phyloP scores from a whole-genome alignment of 768 basidiomycete species.

The Lactifluus volemus region DNA sequence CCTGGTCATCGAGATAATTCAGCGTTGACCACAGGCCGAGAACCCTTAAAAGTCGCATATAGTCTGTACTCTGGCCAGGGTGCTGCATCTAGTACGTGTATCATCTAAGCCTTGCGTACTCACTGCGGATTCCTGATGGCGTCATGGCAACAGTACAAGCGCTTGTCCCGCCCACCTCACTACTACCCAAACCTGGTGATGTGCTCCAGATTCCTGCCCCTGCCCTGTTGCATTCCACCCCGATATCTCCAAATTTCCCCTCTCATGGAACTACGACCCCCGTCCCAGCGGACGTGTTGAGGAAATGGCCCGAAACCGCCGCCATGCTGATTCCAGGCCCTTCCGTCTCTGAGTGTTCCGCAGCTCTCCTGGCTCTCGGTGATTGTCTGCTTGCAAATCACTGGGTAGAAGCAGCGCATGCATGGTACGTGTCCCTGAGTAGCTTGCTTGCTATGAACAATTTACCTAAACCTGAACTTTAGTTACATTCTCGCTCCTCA shows the following conservation, averaged over 20 bases:
- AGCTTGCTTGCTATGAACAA: background rate
- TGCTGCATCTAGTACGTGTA: constrained; percentile 53
- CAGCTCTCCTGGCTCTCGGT: constrained; percentile 75
- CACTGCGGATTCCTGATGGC: background rate
- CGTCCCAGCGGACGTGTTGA: constrained; percentile 55
- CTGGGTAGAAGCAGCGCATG: constrained; percentile 81
- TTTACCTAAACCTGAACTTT: background rate
- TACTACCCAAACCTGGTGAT: constrained; percentile 8
- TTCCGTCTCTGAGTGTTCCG: constrained; percentile 56
- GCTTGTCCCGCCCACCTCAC: constrained; percentile 10
- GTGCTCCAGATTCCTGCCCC: constrained; percentile 6
- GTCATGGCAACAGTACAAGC: background rate
- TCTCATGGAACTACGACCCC: constrained; percentile 33
- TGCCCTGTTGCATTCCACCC: constrained; percentile 30
- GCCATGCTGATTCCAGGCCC: constrained; percentile 76
- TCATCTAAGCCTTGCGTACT: background rate
- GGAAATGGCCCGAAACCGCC: constrained; percentile 78
- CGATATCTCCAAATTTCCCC: constrained; percentile 57
- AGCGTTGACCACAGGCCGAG: constrained; percentile 41
- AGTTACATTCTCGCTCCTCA: constrained; percentile 86
- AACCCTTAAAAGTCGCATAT: constrained; percentile 73
- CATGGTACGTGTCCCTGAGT: constrained; percentile 54
- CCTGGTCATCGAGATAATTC: constrained; percentile 20
- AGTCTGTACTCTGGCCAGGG: constrained; percentile 82
- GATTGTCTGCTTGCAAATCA: constrained; percentile 67